phyloP scores from a whole-genome alignment of 106 monocot species.

The Dendrobium catenatum region DNA sequence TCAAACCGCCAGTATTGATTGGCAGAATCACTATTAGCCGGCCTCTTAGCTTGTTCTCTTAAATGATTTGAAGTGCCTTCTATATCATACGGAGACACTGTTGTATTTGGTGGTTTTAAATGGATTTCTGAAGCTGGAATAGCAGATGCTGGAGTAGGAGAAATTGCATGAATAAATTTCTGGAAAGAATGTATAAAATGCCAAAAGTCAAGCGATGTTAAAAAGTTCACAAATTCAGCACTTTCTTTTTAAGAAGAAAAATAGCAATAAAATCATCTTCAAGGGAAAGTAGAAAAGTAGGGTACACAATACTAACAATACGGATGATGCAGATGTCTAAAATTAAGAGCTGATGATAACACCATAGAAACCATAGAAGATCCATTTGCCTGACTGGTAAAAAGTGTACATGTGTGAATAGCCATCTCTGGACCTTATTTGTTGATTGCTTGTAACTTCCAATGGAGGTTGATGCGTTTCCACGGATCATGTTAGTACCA shows the following conservation, averaged over 20 bases:
- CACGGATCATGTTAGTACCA: background rate
- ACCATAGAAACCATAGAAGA: background rate
- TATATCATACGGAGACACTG: slow-evolving; percentile 53
- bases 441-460: background rate
- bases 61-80: slow-evolving; percentile 10
- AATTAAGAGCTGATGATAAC: background rate
- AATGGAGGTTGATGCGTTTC: background rate
- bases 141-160: slow-evolving; percentile 87
- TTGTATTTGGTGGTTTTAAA: slow-evolving; percentile 59
- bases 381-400: background rate
- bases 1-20: slow-evolving; percentile 86
- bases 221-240: slow-evolving; percentile 3
- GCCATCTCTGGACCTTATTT: background rate
- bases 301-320: background rate
- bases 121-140: slow-evolving; percentile 62
- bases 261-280: background rate
- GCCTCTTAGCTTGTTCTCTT: slow-evolving; percentile 36
- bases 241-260: background rate
- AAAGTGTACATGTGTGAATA: background rate
- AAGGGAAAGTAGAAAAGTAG: background rate
- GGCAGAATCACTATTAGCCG: slow-evolving; percentile 21
- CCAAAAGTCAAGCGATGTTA: background rate
- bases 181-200: slow-evolving; percentile 24
- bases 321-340: background rate
- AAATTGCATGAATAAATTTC: slow-evolving; percentile 99